Conservation (phyloP, 208 protist genomes). For the Angomonas desouzai region DNA sequence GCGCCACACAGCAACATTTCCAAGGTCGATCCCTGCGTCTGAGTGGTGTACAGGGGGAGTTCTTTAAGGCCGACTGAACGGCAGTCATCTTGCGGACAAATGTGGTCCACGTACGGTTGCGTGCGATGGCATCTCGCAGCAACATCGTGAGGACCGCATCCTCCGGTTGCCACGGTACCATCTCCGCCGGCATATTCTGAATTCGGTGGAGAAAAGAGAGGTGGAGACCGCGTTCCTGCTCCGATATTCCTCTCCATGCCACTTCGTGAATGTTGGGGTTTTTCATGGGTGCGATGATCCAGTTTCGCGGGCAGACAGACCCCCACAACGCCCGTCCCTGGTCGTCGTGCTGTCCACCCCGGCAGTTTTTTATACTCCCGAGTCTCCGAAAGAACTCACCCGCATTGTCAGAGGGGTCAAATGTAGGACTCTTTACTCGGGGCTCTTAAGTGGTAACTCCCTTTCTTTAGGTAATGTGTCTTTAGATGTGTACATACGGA, state of each 20-base stretch:
- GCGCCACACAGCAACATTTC: neutral
- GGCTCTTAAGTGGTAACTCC: no score
- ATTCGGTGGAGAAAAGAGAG: neutral
- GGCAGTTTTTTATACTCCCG: neutral
- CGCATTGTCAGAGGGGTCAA: neutral
- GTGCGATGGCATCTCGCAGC: neutral
- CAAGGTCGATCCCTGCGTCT: neutral
- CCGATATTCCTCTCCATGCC: neutral
- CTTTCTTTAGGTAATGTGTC: no score
- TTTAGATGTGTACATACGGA: no score
- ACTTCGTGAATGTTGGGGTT: neutral
- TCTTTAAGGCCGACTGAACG: constrained; percentile 4
- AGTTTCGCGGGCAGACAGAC: constrained; percentile 5
- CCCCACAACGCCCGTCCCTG: constrained; percentile 4
- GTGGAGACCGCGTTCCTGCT: constrained; percentile 1
- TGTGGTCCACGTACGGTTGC: neutral
- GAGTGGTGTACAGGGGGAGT: constrained; percentile 1
- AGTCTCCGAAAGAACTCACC: neutral
- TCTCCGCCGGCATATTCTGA: constrained; percentile 2
- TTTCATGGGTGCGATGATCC: neutral
- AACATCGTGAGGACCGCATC: constrained; percentile 2
- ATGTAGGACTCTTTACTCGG: neutral
- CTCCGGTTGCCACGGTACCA: neutral
- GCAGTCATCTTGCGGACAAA: constrained; percentile 3
- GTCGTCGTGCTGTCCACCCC: neutral